A percentile compares a stretch with the other conserved stretches of the same genome.
Conservation (phyloP, 1,139 yeast species). For the Suhomyces taliae region DNA sequence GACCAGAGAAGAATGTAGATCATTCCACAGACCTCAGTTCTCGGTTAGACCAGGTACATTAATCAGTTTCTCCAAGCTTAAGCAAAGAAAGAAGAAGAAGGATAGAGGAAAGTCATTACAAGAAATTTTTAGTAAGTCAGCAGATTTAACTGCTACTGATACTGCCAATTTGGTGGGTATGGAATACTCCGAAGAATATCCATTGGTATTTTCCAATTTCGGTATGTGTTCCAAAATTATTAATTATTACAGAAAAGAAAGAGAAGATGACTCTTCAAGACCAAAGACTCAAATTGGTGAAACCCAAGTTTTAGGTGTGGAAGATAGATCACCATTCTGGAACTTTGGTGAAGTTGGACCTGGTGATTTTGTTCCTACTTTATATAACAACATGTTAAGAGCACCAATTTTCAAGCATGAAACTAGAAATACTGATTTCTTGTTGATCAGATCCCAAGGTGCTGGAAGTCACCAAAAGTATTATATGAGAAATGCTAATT, state of each 20-base stretch:
- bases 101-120: conserved; percentile 82
- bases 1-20: conserved; percentile 67
- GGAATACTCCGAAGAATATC: conserved; percentile 92
- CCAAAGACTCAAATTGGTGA: conserved; percentile 93
- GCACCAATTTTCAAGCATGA: conserved; percentile 95
- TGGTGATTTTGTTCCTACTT: conserved; percentile 90
- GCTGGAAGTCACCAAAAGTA: conserved; percentile 60
- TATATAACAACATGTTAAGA: conserved; percentile 86
- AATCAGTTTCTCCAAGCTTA: conserved; percentile 73
- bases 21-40: conserved; percentile 80
- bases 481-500: conserved; percentile 63
- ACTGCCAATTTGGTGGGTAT: conserved; percentile 72
- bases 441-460: conserved; percentile 78
- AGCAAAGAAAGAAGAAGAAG: conserved; percentile 81
- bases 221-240: conserved; percentile 97
- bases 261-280: conserved; percentile 78
- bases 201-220: conserved; percentile 77
- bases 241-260: conserved; percentile 85
- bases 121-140: conserved; percentile 68
- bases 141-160: conserved; percentile 83
- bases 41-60: conserved; percentile 74
- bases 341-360: conserved; percentile 96
- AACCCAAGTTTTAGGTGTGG: conserved; percentile 91
- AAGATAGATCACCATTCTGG: conserved; percentile 97
- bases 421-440: conserved; percentile 72